Evolutionary conservation across 129 eudicot species (phyloP).

Genomic region (Artemisia annua): DNA sequence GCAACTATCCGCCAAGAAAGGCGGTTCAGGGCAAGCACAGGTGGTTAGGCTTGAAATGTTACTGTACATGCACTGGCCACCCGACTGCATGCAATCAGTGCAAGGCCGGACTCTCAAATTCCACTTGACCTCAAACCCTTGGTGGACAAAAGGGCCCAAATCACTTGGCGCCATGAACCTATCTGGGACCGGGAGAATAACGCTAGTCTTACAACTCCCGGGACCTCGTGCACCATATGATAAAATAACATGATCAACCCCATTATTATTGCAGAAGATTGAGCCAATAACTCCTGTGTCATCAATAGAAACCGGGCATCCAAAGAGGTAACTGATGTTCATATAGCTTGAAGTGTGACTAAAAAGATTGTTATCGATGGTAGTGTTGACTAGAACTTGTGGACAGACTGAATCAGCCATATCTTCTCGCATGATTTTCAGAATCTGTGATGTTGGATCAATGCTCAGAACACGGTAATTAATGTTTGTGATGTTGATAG

Average conservation of each 20-base stretch:
- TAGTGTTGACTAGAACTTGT: constrained; percentile 45
- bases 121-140: constrained; percentile 65
- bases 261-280: constrained; percentile 23
- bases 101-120: constrained; percentile 39
- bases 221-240: constrained; percentile 45
- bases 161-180: constrained; percentile 27
- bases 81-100: constrained; percentile 40
- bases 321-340: constrained; percentile 51
- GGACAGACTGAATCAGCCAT: constrained; percentile 42
- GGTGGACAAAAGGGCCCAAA: constrained; percentile 28
- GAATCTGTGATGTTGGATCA: constrained; percentile 30
- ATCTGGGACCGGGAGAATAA: constrained; percentile 45
- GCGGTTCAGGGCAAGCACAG: constrained; percentile 52
- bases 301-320: constrained; percentile 40
- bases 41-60: constrained; percentile 19
- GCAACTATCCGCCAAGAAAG: constrained; percentile 39
- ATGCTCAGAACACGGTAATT: constrained; percentile 38
- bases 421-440: constrained; percentile 52
- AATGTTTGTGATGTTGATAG: constrained; percentile 38
- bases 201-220: constrained; percentile 47
- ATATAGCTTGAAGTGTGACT: constrained; percentile 40
- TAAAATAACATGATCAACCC: constrained; percentile 17
- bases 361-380: constrained; percentile 43
- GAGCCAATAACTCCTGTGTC: neutral
- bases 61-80: constrained; percentile 55